Base-by-base conservation (phyloP, 768 basidiomycete genomes). In the Lepiota brunneoincarnata region DNA sequence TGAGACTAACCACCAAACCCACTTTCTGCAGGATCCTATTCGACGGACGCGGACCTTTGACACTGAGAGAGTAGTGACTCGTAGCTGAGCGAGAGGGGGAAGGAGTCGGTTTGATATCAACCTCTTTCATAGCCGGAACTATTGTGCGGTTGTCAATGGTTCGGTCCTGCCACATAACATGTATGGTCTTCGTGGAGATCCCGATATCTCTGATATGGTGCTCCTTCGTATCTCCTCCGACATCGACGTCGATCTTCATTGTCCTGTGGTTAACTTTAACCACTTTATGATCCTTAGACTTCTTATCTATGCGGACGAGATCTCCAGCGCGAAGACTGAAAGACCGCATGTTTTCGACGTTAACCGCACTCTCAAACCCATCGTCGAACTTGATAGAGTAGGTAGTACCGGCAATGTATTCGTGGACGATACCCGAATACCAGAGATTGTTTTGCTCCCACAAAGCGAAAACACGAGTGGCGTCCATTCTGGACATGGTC, bases 361-460 rank as follows among this genome's bases (percentile, higher is more conserved):
- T 74, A 35, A 90, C 72, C 1, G 63, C 63, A 17, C 71, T 77
- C 17, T 75, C 65, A 1, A 76, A 77, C 2, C 63, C 69, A 62
- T 92, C 90, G 61, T 91, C 89, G 63, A 91, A 93, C n/a, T 70
- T 69, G 59, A 93, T 65, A 23, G 61, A 47, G 65, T 81, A 86
- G 2, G 61, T 64, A 28, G 61, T 63, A 23, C 63, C 63, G 21
- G 42, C 61, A 20, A 58, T 52, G 47, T 64, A 58, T 15, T 73
- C 70, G 49, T 81, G 63, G 23, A 88, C 75, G 34, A 67, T 73
- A 14, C 88, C 91, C 15, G 81, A 67, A 63, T 83, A 87, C 68
- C 76, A 92, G 59, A 76, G 75, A 3, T 75, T 77, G 45, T 83
- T 82, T 41, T 70, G 67, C 57, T 73, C 79, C 87, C 87, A 89